Evolutionary conservation across 352 stramenopile species (phyloP), one percentile per base, ranked within the genome.

Genomic region (Stephanocyclus meneghinianus): DNA sequence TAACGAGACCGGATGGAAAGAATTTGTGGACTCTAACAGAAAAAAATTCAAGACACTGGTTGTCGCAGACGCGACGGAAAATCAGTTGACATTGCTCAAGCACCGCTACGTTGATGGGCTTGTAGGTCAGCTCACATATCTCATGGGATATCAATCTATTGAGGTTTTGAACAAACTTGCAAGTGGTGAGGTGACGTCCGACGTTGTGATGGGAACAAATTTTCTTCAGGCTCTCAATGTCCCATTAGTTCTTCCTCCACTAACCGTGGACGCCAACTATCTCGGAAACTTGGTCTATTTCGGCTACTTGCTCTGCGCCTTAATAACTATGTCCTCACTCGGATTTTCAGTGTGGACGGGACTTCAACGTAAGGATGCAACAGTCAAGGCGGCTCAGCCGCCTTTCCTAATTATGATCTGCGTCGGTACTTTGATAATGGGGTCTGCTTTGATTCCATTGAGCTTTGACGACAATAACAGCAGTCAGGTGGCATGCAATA

Each of bases 101-200:
- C 18, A 45, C 50, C 35, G 59, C 2, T 88, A 84, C 68, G 74
- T 78, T 6, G 53, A 86, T 53, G 81, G 72, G 47, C 67, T 88
- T 11, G 78, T 88, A 1, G 81, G 81, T 18, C 81, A 88, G 57
- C 45, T 84, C 10, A 72, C 81, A n/a, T 84, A 74, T 69, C 57
- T 85, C 15, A 73, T 86, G 37, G 78, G 81, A 26, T 40, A 56
- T 40, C n/a, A 71, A 78, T 69, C 55, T 16, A 62, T 51, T 10
- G 40, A 73, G 59, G 32, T 64, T 67, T 30, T 51, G 11, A 50
- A 29, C 35, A 51, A 47, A 35, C 32, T 67, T 15, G 18, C 59
- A 18, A 18, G 13, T 13, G 59, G 35, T 13, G 30, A 67, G 29
- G 16, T 9, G 45, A 53, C 45, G n/a, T 21, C 45, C n/a, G 45